Base-by-base conservation (phyloP, 2,329 filamentous ascomycete species). In the Curvularia verruculosa region DNA sequence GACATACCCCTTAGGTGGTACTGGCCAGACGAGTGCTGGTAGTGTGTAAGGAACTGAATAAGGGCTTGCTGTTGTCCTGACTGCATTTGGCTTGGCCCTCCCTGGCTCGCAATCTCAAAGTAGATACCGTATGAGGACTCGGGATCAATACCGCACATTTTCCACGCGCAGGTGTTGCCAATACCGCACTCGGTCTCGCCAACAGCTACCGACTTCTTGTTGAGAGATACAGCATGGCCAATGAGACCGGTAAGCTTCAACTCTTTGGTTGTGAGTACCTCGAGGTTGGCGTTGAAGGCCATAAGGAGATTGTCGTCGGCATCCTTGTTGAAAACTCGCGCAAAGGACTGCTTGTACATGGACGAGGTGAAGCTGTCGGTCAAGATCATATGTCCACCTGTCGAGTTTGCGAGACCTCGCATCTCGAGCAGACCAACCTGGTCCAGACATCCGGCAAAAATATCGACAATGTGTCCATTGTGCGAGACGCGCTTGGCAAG, bases 321-420 rank as follows among this genome's bases (percentile, higher is more conserved):
- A 73, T 99, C 95, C 78, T 97, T 97, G 75, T 99, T 95, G 73
- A 99, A 99, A 18, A 99, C 88, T 57, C 96, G 89, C 49, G 96
- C 89, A 72, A 99, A 99, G 0, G 95, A 98, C 76, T 99, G 95
- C 81, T 95, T 97, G 83, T 98, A 99, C 89, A 99, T 97, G 56
- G 94, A 98, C 0, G 95, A 96, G 3, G 94, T 98, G 76, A 99
- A 99, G 76, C 93, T 97, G 77, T 99, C 95, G 1, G 95, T 98
- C 64, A 99, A 81, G 63, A 99, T 96, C 89, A 99, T 99, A 75
- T 99, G 93, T 36, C 95, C 95, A 64, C 95, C 95, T 18, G 95
- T 99, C 29, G 89, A 96, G 77, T 98, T 99, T 64, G 93, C 89
- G 12, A 99, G 85, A 24, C 93, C 91, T 79, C 98, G 98, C 95